A percentile compares a stretch with the other conserved stretches of the same genome.
phyloP scores from a whole-genome alignment of 495 filamentous ascomycete genomes.

The Talaromyces trachyspermus region DNA sequence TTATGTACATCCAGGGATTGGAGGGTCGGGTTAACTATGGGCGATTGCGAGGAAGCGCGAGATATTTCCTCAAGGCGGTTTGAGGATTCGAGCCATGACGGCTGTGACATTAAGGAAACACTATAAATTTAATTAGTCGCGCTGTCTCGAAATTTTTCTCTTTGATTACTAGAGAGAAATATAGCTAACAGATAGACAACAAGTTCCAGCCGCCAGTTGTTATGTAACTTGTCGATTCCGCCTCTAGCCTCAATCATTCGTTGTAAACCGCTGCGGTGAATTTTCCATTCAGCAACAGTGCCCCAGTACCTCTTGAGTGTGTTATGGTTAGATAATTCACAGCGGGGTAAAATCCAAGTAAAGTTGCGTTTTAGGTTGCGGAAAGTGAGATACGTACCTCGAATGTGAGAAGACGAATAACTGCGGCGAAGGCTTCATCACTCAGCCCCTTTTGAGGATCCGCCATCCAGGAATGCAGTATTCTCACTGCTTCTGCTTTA shows the following conservation, averaged over 20 bases:
- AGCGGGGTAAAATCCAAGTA: background rate
- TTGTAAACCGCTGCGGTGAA: conserved; percentile 22
- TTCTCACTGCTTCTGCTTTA: conserved; percentile 18
- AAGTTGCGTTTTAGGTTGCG: no score
- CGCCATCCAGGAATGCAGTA: conserved; percentile 17
- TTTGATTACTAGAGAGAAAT: background rate
- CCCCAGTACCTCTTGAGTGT: conserved; percentile 26
- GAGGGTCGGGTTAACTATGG: no score
- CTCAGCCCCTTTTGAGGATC: conserved; percentile 19
- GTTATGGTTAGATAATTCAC: background rate
- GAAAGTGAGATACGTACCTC: conserved; percentile 14
- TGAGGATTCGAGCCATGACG: conserved; percentile 22
- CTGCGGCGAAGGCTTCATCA: conserved; percentile 22
- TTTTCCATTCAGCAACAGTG: conserved; percentile 20
- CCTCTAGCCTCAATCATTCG: conserved; percentile 24
- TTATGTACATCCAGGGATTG: conserved; percentile 23
- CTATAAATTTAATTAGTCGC: conserved; percentile 5
- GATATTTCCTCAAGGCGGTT: conserved; percentile 14
- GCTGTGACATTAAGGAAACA: conserved; percentile 22
- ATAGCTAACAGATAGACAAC: conserved; percentile 20
- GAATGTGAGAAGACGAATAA: conserved; percentile 22
- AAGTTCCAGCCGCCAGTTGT: conserved; percentile 21
- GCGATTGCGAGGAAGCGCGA: no score
- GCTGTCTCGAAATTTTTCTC: background rate
- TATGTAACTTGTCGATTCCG: conserved; percentile 15